Evolutionary conservation across 768 basidiomycete genomes (phyloP), one percentile per base, ranked within the genome.

Genomic region (Agaricus bisporus): DNA sequence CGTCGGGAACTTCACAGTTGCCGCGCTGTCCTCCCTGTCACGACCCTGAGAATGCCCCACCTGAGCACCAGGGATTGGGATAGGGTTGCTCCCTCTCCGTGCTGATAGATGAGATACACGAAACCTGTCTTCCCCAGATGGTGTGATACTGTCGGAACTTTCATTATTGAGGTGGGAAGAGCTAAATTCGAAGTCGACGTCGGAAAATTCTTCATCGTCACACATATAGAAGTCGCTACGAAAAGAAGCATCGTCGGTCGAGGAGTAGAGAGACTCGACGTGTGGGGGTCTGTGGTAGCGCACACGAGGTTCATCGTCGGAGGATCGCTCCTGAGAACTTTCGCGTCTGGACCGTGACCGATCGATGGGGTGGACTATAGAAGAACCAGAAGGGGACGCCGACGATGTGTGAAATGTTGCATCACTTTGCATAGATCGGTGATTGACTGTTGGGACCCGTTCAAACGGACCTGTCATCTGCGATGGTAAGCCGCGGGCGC

Each of bases 61-160:
- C 25, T 58, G 59, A 3, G 65, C 61, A 15, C 71, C 74, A 15
- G 82, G 78, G 11, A 85, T 83, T 39, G 75, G 73, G 69, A 84
- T 78, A n/a, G 85, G 83, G 14, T 79, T 60, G 59, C 83, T 86
- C 11, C 80, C 80, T 54, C 79, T 72, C 51, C 82, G 73, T 38
- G 60, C 56, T 7, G 54, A 38, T 12, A 56, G 41, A 35, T 56
- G 50, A 22, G 26, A 29, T 25, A 48, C 45, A 20, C 25, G 26
- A 17, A 63, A 48, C 43, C 59, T 63, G 9, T 63, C 61, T 39
- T 58, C 57, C 49, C 63, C 32, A 37, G 47, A 39, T 51, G 65
- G 29, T 41, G 41, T 49, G 26, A 53, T 17, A 22, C 64, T 57
- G 51, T 62, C 60, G 36, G 55, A 49, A 29, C 61, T 60, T 63